phyloP scores from a whole-genome alignment of 495 filamentous ascomycete genomes.

The Xylaria venustula region DNA sequence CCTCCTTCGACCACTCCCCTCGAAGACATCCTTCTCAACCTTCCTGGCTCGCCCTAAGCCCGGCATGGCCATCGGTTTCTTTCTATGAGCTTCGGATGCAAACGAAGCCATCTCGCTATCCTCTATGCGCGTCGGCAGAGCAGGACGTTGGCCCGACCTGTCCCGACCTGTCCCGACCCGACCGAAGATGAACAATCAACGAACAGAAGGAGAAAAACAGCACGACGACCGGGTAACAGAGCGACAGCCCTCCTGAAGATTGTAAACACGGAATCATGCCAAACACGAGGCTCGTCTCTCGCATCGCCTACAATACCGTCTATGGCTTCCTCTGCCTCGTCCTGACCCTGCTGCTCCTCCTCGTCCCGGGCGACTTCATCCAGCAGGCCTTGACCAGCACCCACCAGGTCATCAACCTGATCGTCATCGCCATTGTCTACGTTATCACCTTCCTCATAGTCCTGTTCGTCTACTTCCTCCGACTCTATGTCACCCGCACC shows the following conservation, averaged over 20 bases:
- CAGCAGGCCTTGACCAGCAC: constrained; percentile 65
- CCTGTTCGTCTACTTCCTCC: constrained; percentile 73
- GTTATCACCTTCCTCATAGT: constrained; percentile 70
- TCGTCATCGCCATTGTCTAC: constrained; percentile 78
- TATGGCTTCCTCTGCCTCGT: constrained; percentile 77
- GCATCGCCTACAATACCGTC: constrained; percentile 76
- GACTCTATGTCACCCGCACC: constrained; percentile 85
- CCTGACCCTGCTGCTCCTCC: constrained; percentile 67
- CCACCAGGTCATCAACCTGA: constrained; percentile 70
- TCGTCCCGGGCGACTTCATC: constrained; percentile 82
- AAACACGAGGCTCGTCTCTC: constrained; percentile 51
- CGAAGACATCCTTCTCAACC: too few relatives aligned
- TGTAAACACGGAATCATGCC: constrained; percentile 29
- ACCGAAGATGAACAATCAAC: background rate
- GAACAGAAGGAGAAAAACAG: too few relatives aligned
- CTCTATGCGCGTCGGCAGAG: background rate
- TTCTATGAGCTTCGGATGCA: background rate
- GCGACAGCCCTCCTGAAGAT: too few relatives aligned
- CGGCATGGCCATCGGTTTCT: too few relatives aligned
- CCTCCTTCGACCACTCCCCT: too few relatives aligned
- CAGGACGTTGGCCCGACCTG: background rate
- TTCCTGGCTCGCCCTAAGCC: too few relatives aligned
- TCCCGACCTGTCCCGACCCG: background rate
- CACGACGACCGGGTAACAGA: too few relatives aligned
- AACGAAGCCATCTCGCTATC: background rate